Percentiles rank a stretch among this genome's conserved stretches.
phyloP scores from a whole-genome alignment of 768 basidiomycete genomes.

The Xerocomellus amylosporus region DNA sequence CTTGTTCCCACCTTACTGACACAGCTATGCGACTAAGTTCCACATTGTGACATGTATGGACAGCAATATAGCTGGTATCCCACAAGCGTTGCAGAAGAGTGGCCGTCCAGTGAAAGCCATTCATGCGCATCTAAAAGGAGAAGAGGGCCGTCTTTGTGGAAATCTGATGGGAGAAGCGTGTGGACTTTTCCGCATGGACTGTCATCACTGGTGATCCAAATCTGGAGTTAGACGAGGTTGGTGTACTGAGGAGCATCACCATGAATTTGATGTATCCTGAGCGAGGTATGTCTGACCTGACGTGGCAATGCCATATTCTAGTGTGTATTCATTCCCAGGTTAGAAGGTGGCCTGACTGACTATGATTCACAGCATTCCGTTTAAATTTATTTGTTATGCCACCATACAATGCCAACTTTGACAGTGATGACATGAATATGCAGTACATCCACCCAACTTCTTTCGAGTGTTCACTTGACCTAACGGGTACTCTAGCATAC shows the following conservation, averaged over 20 bases:
- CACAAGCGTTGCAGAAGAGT: constrained; percentile 95
- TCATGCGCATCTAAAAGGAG: constrained; percentile 92
- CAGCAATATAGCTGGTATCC: constrained; percentile 97
- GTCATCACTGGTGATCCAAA: constrained; percentile 99
- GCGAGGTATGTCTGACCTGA: constrained; percentile 56
- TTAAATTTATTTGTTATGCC: constrained; percentile 97
- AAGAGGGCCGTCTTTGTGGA: no score
- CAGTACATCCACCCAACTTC: constrained; percentile 63
- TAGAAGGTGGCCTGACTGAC: constrained; percentile 19
- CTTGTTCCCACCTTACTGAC: neutral
- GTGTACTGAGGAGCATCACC: constrained; percentile 82
- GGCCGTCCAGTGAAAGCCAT: constrained; percentile 98
- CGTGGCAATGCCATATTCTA: constrained; percentile 87
- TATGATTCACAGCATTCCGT: constrained; percentile 71
- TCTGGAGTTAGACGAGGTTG: constrained; percentile 92
- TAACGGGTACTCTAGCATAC: constrained; percentile 56
- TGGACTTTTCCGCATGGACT: constrained; percentile 98
- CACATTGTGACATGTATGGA: constrained; percentile 99
- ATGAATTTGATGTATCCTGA: constrained; percentile 97
- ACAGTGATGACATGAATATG: constrained; percentile 99
- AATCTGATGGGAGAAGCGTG: constrained; percentile 97
- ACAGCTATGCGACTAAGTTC: constrained; percentile 51
- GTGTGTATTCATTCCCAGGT: constrained; percentile 46
- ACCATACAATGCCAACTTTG: constrained; percentile 99
- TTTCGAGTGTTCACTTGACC: constrained; percentile 6